Conservation (phyloP, 2,329 filamentous ascomycete genomes). For the Neonectria ditissima region DNA sequence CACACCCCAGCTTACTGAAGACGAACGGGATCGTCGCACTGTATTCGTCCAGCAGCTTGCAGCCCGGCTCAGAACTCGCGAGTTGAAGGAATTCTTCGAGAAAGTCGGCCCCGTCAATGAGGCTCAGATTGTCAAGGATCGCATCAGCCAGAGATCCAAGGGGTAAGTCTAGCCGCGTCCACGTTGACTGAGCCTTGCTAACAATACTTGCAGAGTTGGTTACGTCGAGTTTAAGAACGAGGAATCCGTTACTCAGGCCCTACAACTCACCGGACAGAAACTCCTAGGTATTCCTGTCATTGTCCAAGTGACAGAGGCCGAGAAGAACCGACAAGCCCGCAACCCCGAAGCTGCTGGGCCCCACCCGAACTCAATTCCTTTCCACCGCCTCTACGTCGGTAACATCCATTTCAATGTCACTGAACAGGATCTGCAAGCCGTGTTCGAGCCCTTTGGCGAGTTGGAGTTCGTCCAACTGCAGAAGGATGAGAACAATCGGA, state of each 20-base stretch:
- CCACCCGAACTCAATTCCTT: slow-evolving; percentile 87
- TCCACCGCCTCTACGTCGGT: slow-evolving; percentile 97
- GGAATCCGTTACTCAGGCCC: slow-evolving; percentile 90
- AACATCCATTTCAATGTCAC: slow-evolving; percentile 99
- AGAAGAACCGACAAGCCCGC: slow-evolving; percentile 97
- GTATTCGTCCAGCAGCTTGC: slow-evolving; percentile 99
- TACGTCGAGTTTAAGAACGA: slow-evolving; percentile 99
- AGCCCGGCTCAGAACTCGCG: slow-evolving; percentile 89
- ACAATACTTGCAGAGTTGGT: slow-evolving; percentile 79
- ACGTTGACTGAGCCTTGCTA: slow-evolving; percentile 4
- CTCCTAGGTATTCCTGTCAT: slow-evolving; percentile 99
- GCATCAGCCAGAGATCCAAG: slow-evolving; percentile 96
- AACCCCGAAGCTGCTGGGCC: slow-evolving; percentile 76
- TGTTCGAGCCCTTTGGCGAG: slow-evolving; percentile 97
- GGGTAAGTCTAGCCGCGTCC: slow-evolving; percentile 71
- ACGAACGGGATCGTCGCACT: slow-evolving; percentile 95
- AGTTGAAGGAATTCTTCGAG: slow-evolving; percentile 95
- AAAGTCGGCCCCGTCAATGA: slow-evolving; percentile 95
- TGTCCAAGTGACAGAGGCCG: slow-evolving; percentile 96
- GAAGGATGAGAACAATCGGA: slow-evolving; percentile 91
- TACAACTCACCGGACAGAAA: slow-evolving; percentile 98
- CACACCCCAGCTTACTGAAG: slow-evolving; percentile 85
- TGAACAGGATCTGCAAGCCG: slow-evolving; percentile 92
- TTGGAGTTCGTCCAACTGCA: slow-evolving; percentile 98
- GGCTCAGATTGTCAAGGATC: slow-evolving; percentile 98